Base-by-base conservation (phyloP, 116 monocot species). In the Phalaenopsis hybrid region DNA sequence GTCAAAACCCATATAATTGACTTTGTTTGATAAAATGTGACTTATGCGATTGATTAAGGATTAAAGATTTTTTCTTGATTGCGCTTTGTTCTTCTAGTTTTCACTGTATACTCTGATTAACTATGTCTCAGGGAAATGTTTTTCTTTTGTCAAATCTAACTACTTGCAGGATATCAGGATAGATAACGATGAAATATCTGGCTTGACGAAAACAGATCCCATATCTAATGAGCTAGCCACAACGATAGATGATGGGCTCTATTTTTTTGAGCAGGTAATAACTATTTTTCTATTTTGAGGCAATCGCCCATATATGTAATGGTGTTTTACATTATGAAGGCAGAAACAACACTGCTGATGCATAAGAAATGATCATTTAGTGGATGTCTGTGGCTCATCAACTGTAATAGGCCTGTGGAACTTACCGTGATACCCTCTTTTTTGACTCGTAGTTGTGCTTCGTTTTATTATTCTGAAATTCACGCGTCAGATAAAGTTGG, bases 261-360 rank as follows among this genome's bases (percentile, higher is more conserved):
- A 91, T 79, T 95, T 84, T 79, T 99, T 91, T 86, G 99, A 95
- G 80, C 90, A 92, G 92, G 96, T 91, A 83, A 79, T n/a, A 28
- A 33, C 23, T 79, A 34, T 70, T 58, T 63, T 58, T 20, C 48
- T 41, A 8, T 7, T 44, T 43, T 44, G 8, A 20, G 45, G 43
- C 18, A 18, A 5, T 18, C 7, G 2, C 75, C 31, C n/a, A 75
- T 45, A 75, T 20, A 6, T 25, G 20, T 75, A 46, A 33, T 75
- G 33, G 7, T 75, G 45, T 37, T 2, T 5, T 72, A 41, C 37
- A 25, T 72, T 72, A 37, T 37, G 15, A 72, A 41, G 72, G 37
- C 15, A 34, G 55, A 55, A 34, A 72, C 31, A 72, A 16, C 72
- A 72, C 33, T 72, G 15, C 37, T 72, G 15, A 1, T 72, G 72